Base-by-base conservation (phyloP, 305 asterid genomes). In the Fraxinus floribunda region DNA sequence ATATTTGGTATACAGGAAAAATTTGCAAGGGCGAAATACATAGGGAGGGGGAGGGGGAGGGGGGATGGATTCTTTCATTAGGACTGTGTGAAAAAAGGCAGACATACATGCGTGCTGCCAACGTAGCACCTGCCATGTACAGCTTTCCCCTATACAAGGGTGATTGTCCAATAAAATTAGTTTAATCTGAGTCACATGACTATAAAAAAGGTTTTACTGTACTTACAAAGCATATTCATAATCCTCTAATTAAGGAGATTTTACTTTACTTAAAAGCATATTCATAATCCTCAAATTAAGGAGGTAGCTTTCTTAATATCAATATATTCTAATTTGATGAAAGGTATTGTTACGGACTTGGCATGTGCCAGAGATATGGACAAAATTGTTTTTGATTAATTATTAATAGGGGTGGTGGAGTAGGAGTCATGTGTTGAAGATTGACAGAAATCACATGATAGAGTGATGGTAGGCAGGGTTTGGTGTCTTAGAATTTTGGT, bases 291-390 rank as follows among this genome's bases (percentile, higher is more conserved):
- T 2, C 4, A 0, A 57, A 57, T 57, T 18, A 57, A 57, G 68
- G 68, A 1, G 11, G 29, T 18, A 57, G 11, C 68, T 18, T 55
- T 55, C 24, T 55, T 52, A 13, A 13, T 11, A 44, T 46, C 18
- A 46, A 13, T 7, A 13, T 13, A 46, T 46, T 3, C 57, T 13
- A 15, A 16, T 55, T 55, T n/a, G 1, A 55, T n/a, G 84, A 86
- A 77, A 83, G 78, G 78, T 80, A 86, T 62, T 9, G 81, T 52
- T 11, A 80, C 4, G 78, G 76, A 60, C 80, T 62, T 38, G 35
- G 74, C 84, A 73, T 82, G 85, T 85, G 85, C 76, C 18, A 13
- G 55, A 57, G 71, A 55, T 16, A 55, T 55, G 24, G 64, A 55
- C 24, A 55, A 55, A n/a, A 16, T 16, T 1, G 10, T 55, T 55